These are phyloP conservation scores for Brasilioporus rufonigricans DNA, from an alignment of 768 basidiomycete species.

Conservation along the genomic window DNA sequence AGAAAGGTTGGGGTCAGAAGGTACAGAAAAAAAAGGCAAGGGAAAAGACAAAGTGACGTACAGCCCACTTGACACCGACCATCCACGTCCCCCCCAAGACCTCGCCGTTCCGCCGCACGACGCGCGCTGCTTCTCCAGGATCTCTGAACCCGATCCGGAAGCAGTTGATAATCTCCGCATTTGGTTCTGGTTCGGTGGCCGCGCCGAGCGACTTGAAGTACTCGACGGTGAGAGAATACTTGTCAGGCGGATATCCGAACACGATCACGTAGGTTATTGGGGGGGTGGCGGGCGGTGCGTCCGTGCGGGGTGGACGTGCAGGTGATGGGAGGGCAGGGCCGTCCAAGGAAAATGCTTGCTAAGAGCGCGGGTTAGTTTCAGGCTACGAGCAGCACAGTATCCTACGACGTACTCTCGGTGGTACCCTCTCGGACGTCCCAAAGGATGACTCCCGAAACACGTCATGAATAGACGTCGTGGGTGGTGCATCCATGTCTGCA, in stretches of 20 bases:
- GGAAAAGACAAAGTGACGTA: constrained; percentile 37
- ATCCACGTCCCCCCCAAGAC: constrained; percentile 73
- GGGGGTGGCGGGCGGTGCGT: constrained; percentile 29
- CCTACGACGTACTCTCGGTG: constrained; percentile 19
- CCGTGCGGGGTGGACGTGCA: constrained; percentile 20
- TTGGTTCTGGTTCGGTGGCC: constrained; percentile 64
- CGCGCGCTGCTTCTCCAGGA: constrained; percentile 71
- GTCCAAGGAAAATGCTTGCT: constrained; percentile 24
- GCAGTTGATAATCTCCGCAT: constrained; percentile 72
- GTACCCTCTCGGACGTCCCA: constrained; percentile 27
- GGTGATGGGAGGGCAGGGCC: constrained; percentile 13
- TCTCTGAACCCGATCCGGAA: constrained; percentile 76
- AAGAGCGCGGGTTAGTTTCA: not conserved
- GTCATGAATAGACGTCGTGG: constrained; percentile 71
- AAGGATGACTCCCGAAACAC: constrained; percentile 54
- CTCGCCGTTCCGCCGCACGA: constrained; percentile 82
- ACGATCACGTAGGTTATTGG: constrained; percentile 68
- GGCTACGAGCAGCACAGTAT: fast-evolving
- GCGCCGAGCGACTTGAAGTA: constrained; percentile 75
- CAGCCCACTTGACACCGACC: constrained; percentile 86
- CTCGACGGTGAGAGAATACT: constrained; percentile 66
- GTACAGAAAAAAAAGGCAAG: not conserved
- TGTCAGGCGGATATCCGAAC: constrained; percentile 87
- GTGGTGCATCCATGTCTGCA: constrained; percentile 79
- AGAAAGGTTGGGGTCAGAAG: not conserved